Conservation (phyloP, 208 protist species). For the Endotrypanum monterogeii region DNA sequence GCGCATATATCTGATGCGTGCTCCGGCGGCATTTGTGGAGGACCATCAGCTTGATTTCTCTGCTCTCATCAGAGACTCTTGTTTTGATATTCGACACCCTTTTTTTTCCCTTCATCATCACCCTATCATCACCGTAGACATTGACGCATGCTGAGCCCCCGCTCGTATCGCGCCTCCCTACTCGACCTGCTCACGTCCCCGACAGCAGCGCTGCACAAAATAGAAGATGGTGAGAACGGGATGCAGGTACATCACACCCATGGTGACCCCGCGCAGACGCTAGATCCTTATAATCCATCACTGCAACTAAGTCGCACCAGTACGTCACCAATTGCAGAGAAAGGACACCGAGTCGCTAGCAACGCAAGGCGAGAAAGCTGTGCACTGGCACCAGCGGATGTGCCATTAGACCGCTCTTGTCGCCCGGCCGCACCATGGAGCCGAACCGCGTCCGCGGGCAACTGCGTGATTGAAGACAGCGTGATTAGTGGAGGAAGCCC, state of each 20-base stretch:
- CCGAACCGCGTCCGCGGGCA: not conserved
- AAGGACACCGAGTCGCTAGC: not conserved
- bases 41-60: no score
- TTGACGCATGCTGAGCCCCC: slow-evolving; percentile 28
- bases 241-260: not conserved
- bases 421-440: not conserved
- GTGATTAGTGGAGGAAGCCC: not conserved
- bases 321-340: not conserved
- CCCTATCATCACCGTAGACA: not conserved
- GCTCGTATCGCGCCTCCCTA: slow-evolving; percentile 42
- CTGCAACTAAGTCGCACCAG: not conserved
- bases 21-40: no score
- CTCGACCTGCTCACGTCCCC: slow-evolving; percentile 42
- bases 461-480: slow-evolving; percentile 9
- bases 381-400: not conserved
- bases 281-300: not conserved
- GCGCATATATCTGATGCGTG: no score
- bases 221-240: not conserved
- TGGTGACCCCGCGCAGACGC: slow-evolving; percentile 1
- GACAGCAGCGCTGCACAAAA: not conserved
- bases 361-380: not conserved
- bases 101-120: not conserved
- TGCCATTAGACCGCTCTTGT: not conserved
- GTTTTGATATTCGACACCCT: not conserved
- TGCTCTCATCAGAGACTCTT: no score